Conservation (phyloP, 805 yeast genomes). For the Nakazawaea populi region DNA sequence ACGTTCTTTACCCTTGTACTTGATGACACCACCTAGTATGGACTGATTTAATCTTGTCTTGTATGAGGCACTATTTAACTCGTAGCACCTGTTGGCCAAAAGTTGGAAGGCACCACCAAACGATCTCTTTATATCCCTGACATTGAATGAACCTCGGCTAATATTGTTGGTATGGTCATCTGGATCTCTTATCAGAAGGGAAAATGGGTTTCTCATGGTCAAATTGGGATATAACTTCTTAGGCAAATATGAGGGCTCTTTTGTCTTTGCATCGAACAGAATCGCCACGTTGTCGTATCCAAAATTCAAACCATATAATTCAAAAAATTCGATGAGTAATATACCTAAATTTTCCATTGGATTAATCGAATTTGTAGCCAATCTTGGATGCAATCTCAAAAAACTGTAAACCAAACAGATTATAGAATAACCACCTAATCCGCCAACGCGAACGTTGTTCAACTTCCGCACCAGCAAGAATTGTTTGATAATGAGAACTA, state of each 20-base stretch:
- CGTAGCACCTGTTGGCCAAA: slow-evolving; percentile 69
- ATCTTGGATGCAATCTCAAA: slow-evolving; percentile 70
- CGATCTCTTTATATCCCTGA: slow-evolving; percentile 74
- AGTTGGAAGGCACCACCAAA: slow-evolving; percentile 86
- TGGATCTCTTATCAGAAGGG: slow-evolving; percentile 84
- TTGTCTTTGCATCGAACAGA: slow-evolving; percentile 45
- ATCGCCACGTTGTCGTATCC: slow-evolving; percentile 77
- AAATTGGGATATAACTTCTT: slow-evolving; percentile 50
- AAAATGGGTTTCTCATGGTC: slow-evolving; percentile 48
- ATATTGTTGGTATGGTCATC: slow-evolving; percentile 79
- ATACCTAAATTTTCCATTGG: slow-evolving; percentile 79
- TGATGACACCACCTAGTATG: slow-evolving; percentile 74
- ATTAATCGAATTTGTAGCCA: slow-evolving; percentile 59
- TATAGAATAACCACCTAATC: slow-evolving; percentile 91
- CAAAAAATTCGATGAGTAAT: slow-evolving; percentile 84
- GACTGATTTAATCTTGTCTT: slow-evolving; percentile 65
- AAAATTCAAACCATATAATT: slow-evolving; percentile 84
- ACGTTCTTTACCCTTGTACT: slow-evolving; percentile 66
- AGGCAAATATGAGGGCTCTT: slow-evolving; percentile 50
- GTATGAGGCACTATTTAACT: slow-evolving; percentile 58
- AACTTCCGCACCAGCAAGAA: slow-evolving; percentile 72
- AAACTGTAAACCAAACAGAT: slow-evolving; percentile 82
- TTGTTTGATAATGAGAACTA: slow-evolving; percentile 79
- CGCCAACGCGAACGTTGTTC: slow-evolving; percentile 89
- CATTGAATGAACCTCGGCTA: slow-evolving; percentile 77